Conservation (phyloP, 179 eudicot genomes). For the Heliamphora pulchella region DNA sequence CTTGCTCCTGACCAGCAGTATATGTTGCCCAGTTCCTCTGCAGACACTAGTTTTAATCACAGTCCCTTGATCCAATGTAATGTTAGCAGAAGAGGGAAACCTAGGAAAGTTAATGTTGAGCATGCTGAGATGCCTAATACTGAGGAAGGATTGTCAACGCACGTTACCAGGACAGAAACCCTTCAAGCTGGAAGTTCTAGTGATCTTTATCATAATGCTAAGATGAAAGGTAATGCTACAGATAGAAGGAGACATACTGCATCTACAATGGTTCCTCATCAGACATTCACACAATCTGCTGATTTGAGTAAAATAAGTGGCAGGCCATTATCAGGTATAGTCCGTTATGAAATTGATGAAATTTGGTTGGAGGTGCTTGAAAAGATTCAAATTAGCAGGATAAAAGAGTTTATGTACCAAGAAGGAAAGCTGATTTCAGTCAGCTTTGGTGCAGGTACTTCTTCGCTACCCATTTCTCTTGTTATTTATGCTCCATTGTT, state of each 20-base stretch:
- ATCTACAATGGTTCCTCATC: conserved; percentile 26
- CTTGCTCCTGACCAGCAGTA: conserved; percentile 94
- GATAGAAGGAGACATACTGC: conserved; percentile 34
- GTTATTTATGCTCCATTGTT: neutral
- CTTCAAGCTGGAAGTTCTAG: conserved; percentile 35
- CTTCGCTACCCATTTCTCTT: neutral
- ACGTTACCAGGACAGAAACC: conserved; percentile 20
- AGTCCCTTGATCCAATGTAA: conserved; percentile 43
- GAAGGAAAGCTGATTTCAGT: conserved; percentile 78
- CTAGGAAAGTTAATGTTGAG: conserved; percentile 37
- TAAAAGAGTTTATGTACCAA: conserved; percentile 72
- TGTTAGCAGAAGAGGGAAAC: conserved; percentile 29
- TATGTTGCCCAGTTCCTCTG: conserved; percentile 67
- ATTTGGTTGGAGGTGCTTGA: conserved; percentile 83
- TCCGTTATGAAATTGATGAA: conserved; percentile 49
- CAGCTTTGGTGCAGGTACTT: conserved; percentile 74
- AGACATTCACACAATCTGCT: conserved; percentile 25
- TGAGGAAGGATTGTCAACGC: conserved; percentile 34
- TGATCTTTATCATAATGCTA: conserved; percentile 28
- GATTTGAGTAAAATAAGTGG: conserved; percentile 24
- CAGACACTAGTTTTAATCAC: conserved; percentile 52
- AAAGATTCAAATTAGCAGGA: conserved; percentile 45
- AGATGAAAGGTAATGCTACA: conserved; percentile 22
- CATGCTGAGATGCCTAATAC: conserved; percentile 30
- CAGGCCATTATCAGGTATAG: conserved; percentile 26